Conservation (phyloP, 2,329 filamentous ascomycete species). For the Emergomyces orientalis region DNA sequence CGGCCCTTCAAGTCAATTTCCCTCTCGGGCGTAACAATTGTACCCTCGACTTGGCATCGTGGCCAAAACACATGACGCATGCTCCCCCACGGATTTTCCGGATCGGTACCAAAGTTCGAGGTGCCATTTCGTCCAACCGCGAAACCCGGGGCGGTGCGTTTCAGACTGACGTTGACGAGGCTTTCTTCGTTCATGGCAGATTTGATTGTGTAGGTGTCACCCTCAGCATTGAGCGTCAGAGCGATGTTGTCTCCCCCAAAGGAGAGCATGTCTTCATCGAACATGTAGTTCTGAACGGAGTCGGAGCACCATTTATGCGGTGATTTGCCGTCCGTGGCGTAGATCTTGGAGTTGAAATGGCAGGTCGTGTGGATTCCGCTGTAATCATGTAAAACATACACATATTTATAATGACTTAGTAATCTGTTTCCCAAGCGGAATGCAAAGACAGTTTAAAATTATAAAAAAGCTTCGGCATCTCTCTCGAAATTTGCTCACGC, state of each 20-base stretch:
- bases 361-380: constrained; percentile 83
- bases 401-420: constrained; percentile 6
- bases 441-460: not conserved
- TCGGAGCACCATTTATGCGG: constrained; percentile 77
- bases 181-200: constrained; percentile 71
- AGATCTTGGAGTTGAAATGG: constrained; percentile 93
- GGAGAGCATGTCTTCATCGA: constrained; percentile 70
- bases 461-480: not conserved
- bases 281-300: constrained; percentile 66
- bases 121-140: constrained; percentile 75
- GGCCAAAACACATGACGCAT: constrained; percentile 97
- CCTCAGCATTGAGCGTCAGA: constrained; percentile 76
- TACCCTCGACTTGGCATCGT: constrained; percentile 69
- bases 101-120: constrained; percentile 77
- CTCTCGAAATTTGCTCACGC: constrained; percentile 51
- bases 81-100: constrained; percentile 74
- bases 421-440: constrained; percentile 1
- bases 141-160: constrained; percentile 68
- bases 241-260: constrained; percentile 84
- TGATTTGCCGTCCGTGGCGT: constrained; percentile 62
- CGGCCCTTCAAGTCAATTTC: constrained; percentile 72
- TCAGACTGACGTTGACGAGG: constrained; percentile 79
- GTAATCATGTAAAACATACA: constrained; percentile 13
- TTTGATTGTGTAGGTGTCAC: constrained; percentile 76
- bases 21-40: constrained; percentile 71